A percentile compares a stretch with the other conserved stretches of the same genome.
Conservation (phyloP, 192 early-diverging fungal species). For the Coemansia sp. region DNA sequence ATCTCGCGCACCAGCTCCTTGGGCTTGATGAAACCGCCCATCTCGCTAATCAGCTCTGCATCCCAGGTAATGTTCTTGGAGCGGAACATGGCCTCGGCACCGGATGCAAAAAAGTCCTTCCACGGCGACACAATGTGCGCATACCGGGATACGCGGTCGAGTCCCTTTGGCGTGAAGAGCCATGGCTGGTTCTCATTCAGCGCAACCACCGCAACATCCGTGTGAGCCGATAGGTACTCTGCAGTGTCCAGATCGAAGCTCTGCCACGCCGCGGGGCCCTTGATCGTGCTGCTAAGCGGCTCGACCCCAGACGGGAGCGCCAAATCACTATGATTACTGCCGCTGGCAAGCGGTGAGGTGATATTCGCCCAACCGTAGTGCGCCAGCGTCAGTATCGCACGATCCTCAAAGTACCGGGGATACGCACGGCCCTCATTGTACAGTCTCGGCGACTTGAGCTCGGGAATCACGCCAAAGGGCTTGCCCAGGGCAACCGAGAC, state of each 20-base stretch:
- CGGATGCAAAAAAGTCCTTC: constrained; percentile 52
- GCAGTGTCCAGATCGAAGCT: constrained; percentile 53
- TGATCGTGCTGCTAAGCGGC: background rate
- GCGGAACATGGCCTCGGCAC: constrained; percentile 27
- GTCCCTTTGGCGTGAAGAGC: constrained; percentile 39
- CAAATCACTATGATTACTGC: constrained; percentile 33
- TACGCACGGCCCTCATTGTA: constrained; percentile 39
- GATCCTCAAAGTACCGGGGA: constrained; percentile 49
- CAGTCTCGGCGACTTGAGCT: constrained; percentile 52
- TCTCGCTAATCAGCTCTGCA: constrained; percentile 17
- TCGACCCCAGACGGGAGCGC: constrained; percentile 4
- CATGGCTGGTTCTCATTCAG: constrained; percentile 36
- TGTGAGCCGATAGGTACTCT: constrained; percentile 33
- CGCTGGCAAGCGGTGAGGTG: constrained; percentile 1
- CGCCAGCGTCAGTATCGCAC: constrained; percentile 36
- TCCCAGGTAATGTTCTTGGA: constrained; percentile 41
- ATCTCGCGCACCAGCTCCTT: constrained; percentile 20
- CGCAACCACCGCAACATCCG: constrained; percentile 27
- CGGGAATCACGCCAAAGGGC: constrained; percentile 48
- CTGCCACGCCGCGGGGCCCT: constrained; percentile 45
- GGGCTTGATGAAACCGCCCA: constrained; percentile 47
- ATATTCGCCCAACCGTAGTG: constrained; percentile 46
- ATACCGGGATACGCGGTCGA: constrained; percentile 33
- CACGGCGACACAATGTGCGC: constrained; percentile 45
- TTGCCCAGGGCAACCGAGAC: constrained; percentile 28